Percentiles rank a stretch among this genome's conserved stretches.
Conservation (phyloP, 306 rosid genomes). For the Potentilla sterilis region DNA sequence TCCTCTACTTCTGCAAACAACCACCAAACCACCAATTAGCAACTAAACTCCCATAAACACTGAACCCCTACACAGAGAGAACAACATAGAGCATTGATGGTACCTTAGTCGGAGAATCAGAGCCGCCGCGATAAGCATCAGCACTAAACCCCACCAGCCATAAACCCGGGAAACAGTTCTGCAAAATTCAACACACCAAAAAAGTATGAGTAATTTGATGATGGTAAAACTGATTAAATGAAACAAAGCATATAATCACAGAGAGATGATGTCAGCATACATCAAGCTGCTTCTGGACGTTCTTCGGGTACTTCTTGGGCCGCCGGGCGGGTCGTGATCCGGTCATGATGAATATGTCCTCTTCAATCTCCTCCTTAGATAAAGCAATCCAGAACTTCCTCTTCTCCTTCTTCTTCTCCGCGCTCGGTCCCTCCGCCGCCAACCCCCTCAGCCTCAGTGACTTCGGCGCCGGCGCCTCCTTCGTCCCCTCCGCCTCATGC, state of each 20-base stretch:
- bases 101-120: constrained; percentile 75
- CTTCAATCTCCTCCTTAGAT: constrained; percentile 90
- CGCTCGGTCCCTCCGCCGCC: constrained; percentile 38
- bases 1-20: constrained; percentile 56
- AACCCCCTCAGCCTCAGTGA: constrained; percentile 76
- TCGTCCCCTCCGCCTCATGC: constrained; percentile 37
- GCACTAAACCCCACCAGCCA: constrained; percentile 85
- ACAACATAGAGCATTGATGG: not conserved
- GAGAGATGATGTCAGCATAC: constrained; percentile 31
- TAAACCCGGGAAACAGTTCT: constrained; percentile 80
- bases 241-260: not conserved
- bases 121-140: constrained; percentile 53
- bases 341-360: constrained; percentile 82
- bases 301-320: constrained; percentile 86
- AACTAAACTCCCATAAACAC: not conserved
- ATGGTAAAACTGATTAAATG: not conserved
- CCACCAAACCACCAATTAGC: not conserved
- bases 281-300: constrained; percentile 88
- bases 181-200: constrained; percentile 22
- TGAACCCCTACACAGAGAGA: not conserved
- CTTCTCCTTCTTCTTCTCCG: constrained; percentile 81
- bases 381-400: constrained; percentile 95
- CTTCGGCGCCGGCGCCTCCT: constrained; percentile 51
- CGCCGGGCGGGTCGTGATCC: constrained; percentile 85
- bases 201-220: not conserved